Conservation (phyloP, 2,329 filamentous ascomycete genomes). For the Aspergillus novoparasiticus region DNA sequence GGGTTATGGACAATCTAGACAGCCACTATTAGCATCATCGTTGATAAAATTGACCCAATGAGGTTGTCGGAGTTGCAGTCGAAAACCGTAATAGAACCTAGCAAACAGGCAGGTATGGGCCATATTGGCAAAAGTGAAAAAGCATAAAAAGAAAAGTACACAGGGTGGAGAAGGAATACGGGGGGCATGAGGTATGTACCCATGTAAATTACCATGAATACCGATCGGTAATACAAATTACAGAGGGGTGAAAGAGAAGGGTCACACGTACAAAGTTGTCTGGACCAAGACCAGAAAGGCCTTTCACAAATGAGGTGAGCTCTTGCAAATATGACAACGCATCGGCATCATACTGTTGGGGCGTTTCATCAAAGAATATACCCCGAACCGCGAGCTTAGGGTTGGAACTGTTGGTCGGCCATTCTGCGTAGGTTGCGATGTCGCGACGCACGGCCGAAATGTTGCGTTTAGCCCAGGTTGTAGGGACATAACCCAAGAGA, state of each 20-base stretch:
- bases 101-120: not conserved
- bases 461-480: slow-evolving; percentile 49
- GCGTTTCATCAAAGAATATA: slow-evolving; percentile 55
- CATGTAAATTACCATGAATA: slow-evolving; percentile 14
- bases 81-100: not conserved
- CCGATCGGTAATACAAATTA: not conserved
- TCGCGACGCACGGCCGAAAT: slow-evolving; percentile 47
- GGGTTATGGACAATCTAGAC: slow-evolving; percentile 50
- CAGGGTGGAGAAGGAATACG: not conserved
- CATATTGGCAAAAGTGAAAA: not conserved
- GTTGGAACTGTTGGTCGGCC: slow-evolving; percentile 41
- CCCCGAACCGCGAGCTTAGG: slow-evolving; percentile 46
- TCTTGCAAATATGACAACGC: slow-evolving; percentile 37
- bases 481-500: slow-evolving; percentile 54
- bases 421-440: slow-evolving; percentile 49
- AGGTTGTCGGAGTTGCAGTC: not conserved
- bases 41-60: slow-evolving; percentile 8
- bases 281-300: slow-evolving; percentile 34
- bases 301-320: slow-evolving; percentile 36
- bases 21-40: slow-evolving; percentile 22
- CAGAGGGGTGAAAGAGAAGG: slow-evolving; percentile 3
- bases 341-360: slow-evolving; percentile 37
- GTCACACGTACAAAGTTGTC: slow-evolving; percentile 40
- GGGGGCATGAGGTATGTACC: slow-evolving; percentile 1
- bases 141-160: not conserved